Conservation (phyloP, 2,329 filamentous ascomycete genomes). For the Fusarium sp. region DNA sequence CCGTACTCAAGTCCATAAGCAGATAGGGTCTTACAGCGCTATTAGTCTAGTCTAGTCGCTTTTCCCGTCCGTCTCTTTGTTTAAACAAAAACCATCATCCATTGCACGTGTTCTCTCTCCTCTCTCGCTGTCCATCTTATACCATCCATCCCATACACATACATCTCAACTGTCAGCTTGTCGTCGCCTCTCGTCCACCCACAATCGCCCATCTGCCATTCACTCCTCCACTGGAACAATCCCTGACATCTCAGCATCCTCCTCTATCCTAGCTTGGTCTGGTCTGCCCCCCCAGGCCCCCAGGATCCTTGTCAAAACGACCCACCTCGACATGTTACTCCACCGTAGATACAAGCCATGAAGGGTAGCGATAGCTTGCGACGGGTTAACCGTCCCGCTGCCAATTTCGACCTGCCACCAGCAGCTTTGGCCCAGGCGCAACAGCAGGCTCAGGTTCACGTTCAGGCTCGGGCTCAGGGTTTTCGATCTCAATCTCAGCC, state of each 20-base stretch:
- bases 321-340: constrained; percentile 47
- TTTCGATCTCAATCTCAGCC: constrained; percentile 32
- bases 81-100: not conserved
- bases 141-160: constrained; percentile 8
- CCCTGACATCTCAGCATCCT: constrained; percentile 29
- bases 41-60: not conserved
- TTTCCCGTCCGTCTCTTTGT: constrained; percentile 7
- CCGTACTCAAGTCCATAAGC: not conserved
- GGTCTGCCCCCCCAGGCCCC: constrained; percentile 22
- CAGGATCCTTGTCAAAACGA: constrained; percentile 37
- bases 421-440: constrained; percentile 27
- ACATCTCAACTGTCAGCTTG: constrained; percentile 12
- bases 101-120: constrained; percentile 21
- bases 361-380: constrained; percentile 44
- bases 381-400: constrained; percentile 39
- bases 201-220: constrained; percentile 4
- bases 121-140: not conserved
- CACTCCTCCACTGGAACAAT: constrained; percentile 23
- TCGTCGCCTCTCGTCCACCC: not conserved
- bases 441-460: constrained; percentile 19
- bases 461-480: constrained; percentile 19
- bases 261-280: constrained; percentile 16
- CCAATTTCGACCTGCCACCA: constrained; percentile 43
- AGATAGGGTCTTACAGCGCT: constrained; percentile 2
- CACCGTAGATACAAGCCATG: constrained; percentile 44